phyloP scores from a whole-genome alignment of 176 grass and related monocot genomes.

The Secale cereale region DNA sequence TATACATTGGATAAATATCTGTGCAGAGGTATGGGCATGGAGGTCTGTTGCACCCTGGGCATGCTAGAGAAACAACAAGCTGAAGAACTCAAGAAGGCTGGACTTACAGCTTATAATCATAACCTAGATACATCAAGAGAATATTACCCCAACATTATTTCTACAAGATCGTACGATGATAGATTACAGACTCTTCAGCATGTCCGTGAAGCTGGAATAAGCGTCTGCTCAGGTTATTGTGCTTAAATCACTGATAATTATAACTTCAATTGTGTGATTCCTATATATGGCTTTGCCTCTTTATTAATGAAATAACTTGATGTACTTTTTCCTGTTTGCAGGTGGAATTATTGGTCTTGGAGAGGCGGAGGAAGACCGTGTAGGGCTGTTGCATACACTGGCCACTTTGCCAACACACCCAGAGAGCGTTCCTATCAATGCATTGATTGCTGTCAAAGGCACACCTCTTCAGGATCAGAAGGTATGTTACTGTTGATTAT shows the following conservation, averaged over 20 bases:
- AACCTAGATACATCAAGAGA: constrained; percentile 99
- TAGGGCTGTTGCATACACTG: constrained; percentile 90
- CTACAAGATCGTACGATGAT: constrained; percentile 92
- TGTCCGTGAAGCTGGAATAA: constrained; percentile 94
- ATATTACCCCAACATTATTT: constrained; percentile 98
- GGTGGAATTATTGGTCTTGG: constrained; percentile 99
- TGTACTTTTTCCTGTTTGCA: constrained; percentile 16
- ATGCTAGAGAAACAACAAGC: constrained; percentile 99
- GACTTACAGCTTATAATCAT: constrained; percentile 99
- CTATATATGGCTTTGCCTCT: not conserved
- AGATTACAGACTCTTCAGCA: constrained; percentile 86
- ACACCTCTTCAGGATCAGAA: constrained; percentile 95
- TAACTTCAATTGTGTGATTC: not conserved
- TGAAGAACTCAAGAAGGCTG: constrained; percentile 88
- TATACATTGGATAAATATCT: not conserved
- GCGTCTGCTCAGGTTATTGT: constrained; percentile 74
- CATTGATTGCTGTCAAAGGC: constrained; percentile 91
- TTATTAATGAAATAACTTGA: not conserved
- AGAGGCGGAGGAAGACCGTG: constrained; percentile 84
- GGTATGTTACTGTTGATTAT: constrained; percentile 35
- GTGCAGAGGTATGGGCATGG: constrained; percentile 93
- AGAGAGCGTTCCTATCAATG: constrained; percentile 97
- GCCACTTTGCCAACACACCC: constrained; percentile 86
- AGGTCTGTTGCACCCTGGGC: constrained; percentile 97
- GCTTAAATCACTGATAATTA: not conserved